Percentiles rank a stretch among this genome's conserved stretches.
phyloP scores from a whole-genome alignment of 1,284 basidiomycete genomes.

The Clitocybe nebularis region DNA sequence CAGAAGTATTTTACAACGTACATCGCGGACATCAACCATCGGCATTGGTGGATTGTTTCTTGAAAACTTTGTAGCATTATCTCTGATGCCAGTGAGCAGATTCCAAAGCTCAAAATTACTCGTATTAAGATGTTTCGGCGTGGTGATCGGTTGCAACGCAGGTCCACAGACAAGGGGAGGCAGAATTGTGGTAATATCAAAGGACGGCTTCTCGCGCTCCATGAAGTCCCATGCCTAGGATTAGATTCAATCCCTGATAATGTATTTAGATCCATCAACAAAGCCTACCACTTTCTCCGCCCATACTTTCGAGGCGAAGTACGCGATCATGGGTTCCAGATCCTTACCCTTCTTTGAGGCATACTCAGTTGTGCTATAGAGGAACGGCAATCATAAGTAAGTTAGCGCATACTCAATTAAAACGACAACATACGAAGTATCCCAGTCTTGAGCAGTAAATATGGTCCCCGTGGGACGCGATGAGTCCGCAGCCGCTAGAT shows the following conservation, averaged over 20 bases:
- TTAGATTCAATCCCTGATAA: no score
- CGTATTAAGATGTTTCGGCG: neutral
- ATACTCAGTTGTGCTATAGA: slow-evolving; percentile 1
- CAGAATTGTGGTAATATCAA: slow-evolving; percentile 1
- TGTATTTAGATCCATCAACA: neutral
- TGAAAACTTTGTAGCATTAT: neutral
- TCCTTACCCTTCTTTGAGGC: slow-evolving; percentile 1
- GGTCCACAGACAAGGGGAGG: slow-evolving; percentile 5
- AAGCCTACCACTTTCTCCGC: slow-evolving; percentile 2
- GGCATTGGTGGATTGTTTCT: neutral
- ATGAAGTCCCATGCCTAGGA: slow-evolving; percentile 6
- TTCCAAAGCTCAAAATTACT: slow-evolving; percentile 1
- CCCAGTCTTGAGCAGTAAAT: slow-evolving; percentile 2
- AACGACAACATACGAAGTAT: neutral
- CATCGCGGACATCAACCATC: slow-evolving; percentile 5
- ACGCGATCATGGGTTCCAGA: neutral
- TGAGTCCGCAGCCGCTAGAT: neutral
- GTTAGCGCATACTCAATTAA: no score
- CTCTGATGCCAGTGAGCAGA: neutral
- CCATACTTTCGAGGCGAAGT: neutral
- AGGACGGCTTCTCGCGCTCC: neutral
- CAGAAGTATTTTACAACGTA: neutral
- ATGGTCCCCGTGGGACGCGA: neutral
- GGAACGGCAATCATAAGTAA: no score
- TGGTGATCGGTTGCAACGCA: neutral